Evolutionary conservation across 441 rosid genomes (phyloP).

Genomic region (Melastoma candidum): DNA sequence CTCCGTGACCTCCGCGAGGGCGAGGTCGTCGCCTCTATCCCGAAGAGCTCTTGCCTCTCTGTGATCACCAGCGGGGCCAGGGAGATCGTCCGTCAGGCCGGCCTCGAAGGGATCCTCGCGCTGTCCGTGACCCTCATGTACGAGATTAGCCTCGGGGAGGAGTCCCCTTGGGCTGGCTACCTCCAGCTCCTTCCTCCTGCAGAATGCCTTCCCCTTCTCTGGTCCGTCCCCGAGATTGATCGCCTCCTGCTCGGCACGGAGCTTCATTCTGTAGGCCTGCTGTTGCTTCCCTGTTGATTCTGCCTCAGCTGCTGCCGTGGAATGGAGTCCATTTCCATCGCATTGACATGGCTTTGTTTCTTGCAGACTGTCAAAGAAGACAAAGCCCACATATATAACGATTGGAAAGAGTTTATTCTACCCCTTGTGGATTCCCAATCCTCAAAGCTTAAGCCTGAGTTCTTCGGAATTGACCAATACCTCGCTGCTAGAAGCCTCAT

Average conservation of each 20-base stretch:
- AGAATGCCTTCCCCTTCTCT: conserved; percentile 56
- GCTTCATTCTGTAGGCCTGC: conserved; percentile 52
- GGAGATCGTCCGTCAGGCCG: conserved; percentile 41
- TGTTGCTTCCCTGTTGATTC: neutral
- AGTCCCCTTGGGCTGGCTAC: conserved; percentile 73
- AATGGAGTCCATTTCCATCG: neutral
- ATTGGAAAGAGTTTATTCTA: conserved; percentile 64
- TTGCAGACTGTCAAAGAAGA: conserved; percentile 79
- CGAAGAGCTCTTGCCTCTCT: conserved; percentile 75
- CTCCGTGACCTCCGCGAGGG: conserved; percentile 54
- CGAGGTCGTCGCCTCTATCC: conserved; percentile 59
- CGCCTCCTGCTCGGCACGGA: conserved; percentile 68
- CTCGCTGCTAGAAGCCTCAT: conserved; percentile 61
- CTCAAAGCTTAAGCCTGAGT: conserved; percentile 20
- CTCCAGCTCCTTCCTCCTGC: conserved; percentile 56
- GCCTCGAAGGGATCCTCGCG: conserved; percentile 55
- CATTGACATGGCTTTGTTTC: conserved; percentile 2
- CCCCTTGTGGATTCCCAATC: conserved; percentile 41
- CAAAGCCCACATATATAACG: conserved; percentile 53
- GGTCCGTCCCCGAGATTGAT: conserved; percentile 55
- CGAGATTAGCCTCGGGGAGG: conserved; percentile 56
- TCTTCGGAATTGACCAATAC: conserved; percentile 51
- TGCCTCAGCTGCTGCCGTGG: conserved; percentile 3
- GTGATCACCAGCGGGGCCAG: conserved; percentile 47
- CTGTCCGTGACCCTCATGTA: conserved; percentile 72